phyloP scores from a whole-genome alignment of 345 rosid species.

The Citrus unshiu region DNA sequence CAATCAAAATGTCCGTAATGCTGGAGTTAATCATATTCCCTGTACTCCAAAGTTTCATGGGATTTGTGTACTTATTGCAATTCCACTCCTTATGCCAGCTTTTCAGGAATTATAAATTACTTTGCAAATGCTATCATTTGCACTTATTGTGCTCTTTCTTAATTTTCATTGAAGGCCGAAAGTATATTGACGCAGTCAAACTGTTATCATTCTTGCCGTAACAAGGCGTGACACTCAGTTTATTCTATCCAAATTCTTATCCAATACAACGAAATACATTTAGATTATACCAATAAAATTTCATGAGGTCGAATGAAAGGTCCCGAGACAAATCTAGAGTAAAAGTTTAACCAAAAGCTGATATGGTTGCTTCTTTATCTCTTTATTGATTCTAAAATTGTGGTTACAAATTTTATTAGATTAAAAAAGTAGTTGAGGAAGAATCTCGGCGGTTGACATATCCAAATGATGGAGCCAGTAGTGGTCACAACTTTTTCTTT shows the following conservation, averaged over 20 bases:
- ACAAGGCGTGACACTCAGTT: background rate
- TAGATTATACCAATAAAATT: too few species aligned
- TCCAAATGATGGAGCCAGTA: background rate
- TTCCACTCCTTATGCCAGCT: background rate
- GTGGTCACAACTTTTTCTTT: background rate
- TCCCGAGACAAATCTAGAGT: too few species aligned
- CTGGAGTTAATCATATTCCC: too few species aligned
- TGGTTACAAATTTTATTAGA: background rate
- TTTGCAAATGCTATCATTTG: background rate
- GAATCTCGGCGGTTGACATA: background rate
- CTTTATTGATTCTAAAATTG: background rate
- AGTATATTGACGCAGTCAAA: background rate
- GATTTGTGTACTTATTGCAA: background rate
- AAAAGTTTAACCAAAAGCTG: background rate
- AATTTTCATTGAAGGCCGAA: background rate
- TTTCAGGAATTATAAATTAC: background rate
- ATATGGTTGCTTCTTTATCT: background rate
- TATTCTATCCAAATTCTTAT: background rate
- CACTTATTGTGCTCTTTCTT: background rate
- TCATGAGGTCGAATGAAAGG: background rate
- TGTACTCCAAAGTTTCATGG: background rate
- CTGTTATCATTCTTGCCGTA: background rate
- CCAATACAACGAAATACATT: background rate
- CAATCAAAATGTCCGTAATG: background rate
- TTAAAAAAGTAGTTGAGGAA: background rate